These are phyloP conservation scores for Colletotrichum sp. DNA, from an alignment of 2,329 filamentous ascomycete species.

Conservation along the genomic window DNA sequence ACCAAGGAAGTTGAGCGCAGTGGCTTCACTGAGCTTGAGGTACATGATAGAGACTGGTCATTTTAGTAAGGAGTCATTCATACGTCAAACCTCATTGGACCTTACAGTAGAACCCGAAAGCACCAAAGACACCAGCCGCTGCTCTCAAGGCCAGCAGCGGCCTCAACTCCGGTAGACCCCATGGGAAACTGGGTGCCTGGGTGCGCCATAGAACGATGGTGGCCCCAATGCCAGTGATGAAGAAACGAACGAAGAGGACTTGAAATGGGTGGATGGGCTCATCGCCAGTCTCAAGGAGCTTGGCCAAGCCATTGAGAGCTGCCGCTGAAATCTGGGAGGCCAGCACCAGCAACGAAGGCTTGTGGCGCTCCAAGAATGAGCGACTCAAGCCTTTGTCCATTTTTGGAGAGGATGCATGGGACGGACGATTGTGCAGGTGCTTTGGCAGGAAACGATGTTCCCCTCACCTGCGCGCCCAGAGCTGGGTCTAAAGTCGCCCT, in stretches of 20 bases:
- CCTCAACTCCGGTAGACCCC: neutral
- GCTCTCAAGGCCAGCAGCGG: neutral
- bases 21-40: slow-evolving; percentile 14
- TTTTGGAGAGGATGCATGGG: neutral
- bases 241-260: slow-evolving; percentile 13
- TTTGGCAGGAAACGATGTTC: neutral
- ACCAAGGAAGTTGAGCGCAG: slow-evolving; percentile 7
- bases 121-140: neutral
- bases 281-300: neutral
- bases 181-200: neutral
- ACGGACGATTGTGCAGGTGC: neutral
- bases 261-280: slow-evolving; percentile 11
- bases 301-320: slow-evolving; percentile 8
- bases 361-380: slow-evolving; percentile 10
- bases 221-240: neutral
- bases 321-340: slow-evolving; percentile 6
- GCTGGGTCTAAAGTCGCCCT: neutral
- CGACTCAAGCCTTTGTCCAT: slow-evolving; percentile 2
- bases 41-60: slow-evolving; percentile 11
- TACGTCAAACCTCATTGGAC: rapidly evolving
- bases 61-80: neutral
- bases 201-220: neutral
- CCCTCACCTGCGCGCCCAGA: neutral
- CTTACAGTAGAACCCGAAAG: slow-evolving; percentile 14
- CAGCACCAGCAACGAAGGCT: slow-evolving; percentile 1